These are phyloP conservation scores for Hermanozyma aechmeae DNA, from an alignment of 805 yeast species.

Conservation along the genomic window DNA sequence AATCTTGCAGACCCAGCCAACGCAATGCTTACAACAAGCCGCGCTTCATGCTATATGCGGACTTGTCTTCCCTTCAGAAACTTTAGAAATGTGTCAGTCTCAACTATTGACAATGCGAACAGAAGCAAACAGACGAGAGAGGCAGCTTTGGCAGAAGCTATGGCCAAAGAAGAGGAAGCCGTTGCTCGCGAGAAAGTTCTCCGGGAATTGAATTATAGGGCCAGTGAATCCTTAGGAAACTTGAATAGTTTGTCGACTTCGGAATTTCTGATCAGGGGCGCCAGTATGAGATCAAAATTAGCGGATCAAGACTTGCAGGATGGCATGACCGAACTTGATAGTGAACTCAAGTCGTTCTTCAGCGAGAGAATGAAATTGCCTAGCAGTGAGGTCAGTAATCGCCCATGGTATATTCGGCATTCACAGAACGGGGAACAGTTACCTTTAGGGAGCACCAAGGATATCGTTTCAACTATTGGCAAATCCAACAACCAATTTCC, in stretches of 20 bases:
- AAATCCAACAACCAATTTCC: constrained; percentile 42
- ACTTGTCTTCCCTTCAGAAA: no score
- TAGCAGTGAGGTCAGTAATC: constrained; percentile 13
- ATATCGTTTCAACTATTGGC: constrained; percentile 9
- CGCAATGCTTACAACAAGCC: no score
- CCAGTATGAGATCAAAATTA: no score
- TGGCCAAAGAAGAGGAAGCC: constrained; percentile 35
- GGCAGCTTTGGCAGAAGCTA: constrained; percentile 31
- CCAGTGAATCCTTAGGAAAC: constrained; percentile 17
- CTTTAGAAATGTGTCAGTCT: no score
- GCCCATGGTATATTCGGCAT: no score
- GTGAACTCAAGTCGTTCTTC: constrained; percentile 31
- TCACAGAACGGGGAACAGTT: no score
- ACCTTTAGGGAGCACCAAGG: no score
- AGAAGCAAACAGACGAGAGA: constrained; percentile 29
- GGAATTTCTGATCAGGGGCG: no score
- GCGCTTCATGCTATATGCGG: no score
- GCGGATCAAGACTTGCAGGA: constrained; percentile 8
- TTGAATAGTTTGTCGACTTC: constrained; percentile 21
- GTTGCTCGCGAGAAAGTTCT: constrained; percentile 23
- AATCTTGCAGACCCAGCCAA: no score
- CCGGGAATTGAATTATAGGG: constrained; percentile 20
- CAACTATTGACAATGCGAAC: no score
- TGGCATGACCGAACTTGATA: constrained; percentile 30
- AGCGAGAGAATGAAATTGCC: constrained; percentile 25